These are phyloP conservation scores for Nothophytophthora sp. DNA, from an alignment of 352 stramenopile genomes.

Conservation along the genomic window DNA sequence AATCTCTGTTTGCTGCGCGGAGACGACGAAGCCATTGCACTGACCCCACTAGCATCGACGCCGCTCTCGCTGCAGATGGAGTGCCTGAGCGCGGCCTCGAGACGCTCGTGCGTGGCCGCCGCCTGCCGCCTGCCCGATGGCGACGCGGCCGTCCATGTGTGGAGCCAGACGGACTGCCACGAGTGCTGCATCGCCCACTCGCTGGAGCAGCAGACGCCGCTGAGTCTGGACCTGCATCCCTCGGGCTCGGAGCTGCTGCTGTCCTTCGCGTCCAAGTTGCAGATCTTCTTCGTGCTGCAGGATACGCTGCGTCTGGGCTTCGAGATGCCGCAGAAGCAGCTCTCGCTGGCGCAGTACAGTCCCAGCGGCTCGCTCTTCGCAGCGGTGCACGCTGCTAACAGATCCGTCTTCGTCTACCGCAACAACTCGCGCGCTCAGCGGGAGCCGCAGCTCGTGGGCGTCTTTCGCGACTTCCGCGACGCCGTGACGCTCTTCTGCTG, in stretches of 20 bases:
- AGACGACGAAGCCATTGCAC: slow-evolving; percentile 58
- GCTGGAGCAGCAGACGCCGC: slow-evolving; percentile 41
- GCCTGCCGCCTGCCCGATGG: slow-evolving; percentile 40
- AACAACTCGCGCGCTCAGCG: slow-evolving; percentile 39
- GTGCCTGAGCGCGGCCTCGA: slow-evolving; percentile 41
- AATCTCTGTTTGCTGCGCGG: slow-evolving; percentile 63
- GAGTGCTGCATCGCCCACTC: slow-evolving; percentile 60
- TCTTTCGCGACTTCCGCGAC: slow-evolving; percentile 47
- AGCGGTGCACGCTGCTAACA: slow-evolving; percentile 36
- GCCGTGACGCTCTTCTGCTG: slow-evolving; percentile 39
- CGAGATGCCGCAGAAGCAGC: slow-evolving; percentile 63
- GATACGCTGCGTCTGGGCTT: slow-evolving; percentile 64
- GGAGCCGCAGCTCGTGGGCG: slow-evolving; percentile 49
- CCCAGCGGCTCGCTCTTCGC: slow-evolving; percentile 53
- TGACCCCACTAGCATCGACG: slow-evolving; percentile 48
- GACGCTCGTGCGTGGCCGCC: slow-evolving; percentile 48
- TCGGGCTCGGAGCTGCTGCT: slow-evolving; percentile 54
- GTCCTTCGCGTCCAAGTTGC: slow-evolving; percentile 49
- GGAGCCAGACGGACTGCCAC: slow-evolving; percentile 56
- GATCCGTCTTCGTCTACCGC: slow-evolving; percentile 55
- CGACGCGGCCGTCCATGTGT: slow-evolving; percentile 55
- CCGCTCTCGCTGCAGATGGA: slow-evolving; percentile 41
- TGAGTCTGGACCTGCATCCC: slow-evolving; percentile 63
- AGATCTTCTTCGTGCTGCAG: slow-evolving; percentile 65
- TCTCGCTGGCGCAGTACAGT: slow-evolving; percentile 65